Conservation (phyloP, 441 rosid species). For the Sinapis alba region DNA sequence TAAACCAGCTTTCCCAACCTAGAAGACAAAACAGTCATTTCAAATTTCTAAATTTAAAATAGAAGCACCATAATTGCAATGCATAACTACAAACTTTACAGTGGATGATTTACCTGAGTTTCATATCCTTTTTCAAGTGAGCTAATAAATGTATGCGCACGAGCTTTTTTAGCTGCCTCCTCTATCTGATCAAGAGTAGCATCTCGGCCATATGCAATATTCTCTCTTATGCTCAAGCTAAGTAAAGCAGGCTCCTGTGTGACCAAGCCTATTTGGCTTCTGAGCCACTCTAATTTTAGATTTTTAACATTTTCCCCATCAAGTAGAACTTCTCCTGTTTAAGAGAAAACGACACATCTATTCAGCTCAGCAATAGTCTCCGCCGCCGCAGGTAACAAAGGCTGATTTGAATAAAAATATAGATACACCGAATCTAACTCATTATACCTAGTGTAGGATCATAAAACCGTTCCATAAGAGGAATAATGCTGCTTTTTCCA, state of each 20-base stretch:
- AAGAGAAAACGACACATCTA: conserved; percentile 30
- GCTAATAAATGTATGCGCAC: conserved; percentile 94
- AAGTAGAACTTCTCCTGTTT: conserved; percentile 97
- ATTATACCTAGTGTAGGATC: conserved; percentile 94
- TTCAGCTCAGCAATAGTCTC: conserved; percentile 21
- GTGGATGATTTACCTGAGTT: conserved; percentile 68
- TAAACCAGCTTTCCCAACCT: conserved; percentile 96
- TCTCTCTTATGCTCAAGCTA: conserved; percentile 90
- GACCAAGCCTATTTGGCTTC: conserved; percentile 93
- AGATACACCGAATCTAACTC: not conserved
- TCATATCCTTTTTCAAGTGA: conserved; percentile 94
- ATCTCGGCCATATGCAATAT: conserved; percentile 92
- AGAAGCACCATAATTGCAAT: not conserved
- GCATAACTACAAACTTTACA: not conserved
- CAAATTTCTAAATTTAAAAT: not conserved
- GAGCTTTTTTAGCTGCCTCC: conserved; percentile 98
- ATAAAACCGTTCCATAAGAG: conserved; percentile 98
- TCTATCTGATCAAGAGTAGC: conserved; percentile 88
- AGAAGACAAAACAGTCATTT: conserved; percentile 36
- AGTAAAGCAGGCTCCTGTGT: conserved; percentile 98
- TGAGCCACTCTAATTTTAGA: conserved; percentile 87
- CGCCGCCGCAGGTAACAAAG: not conserved
- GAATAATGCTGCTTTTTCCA: conserved; percentile 97
- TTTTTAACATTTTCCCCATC: conserved; percentile 96
- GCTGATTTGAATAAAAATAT: not conserved